Evolutionary conservation across 805 yeast species (phyloP).

Genomic region (Yamadazyma takamatsuzukensis): DNA sequence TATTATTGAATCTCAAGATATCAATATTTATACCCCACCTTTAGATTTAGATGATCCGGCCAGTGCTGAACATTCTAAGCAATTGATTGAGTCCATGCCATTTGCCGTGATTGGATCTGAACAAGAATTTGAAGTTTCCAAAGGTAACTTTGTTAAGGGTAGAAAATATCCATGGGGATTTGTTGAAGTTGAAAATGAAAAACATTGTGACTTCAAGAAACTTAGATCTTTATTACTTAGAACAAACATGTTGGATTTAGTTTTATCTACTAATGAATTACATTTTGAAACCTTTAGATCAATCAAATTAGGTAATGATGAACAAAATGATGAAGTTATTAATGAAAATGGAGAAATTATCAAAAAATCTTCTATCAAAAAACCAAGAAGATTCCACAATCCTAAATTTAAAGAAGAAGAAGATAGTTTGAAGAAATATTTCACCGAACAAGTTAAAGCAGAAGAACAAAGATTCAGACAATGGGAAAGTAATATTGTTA

Average conservation of each 20-base stretch:
- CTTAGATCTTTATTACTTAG: constrained; percentile 75
- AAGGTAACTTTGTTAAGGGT: constrained; percentile 68
- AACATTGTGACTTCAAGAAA: constrained; percentile 81
- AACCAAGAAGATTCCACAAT: constrained; percentile 60
- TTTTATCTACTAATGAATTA: constrained; percentile 72
- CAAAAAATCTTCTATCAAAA: constrained; percentile 31
- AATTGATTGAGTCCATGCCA: constrained; percentile 80
- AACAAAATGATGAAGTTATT: constrained; percentile 26
- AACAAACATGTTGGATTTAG: constrained; percentile 78
- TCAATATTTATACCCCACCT: constrained; percentile 81
- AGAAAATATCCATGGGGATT: constrained; percentile 90
- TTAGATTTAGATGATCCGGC: constrained; percentile 72
- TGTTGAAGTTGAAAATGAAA: constrained; percentile 83
- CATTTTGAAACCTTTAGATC: constrained; percentile 82
- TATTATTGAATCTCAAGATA: constrained; percentile 79
- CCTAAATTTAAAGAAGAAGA: constrained; percentile 97
- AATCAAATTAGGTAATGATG: constrained; percentile 52
- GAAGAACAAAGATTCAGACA: constrained; percentile 97
- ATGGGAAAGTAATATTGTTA: constrained; percentile 96
- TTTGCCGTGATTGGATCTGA: constrained; percentile 81
- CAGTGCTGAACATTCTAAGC: constrained; percentile 75
- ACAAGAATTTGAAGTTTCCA: constrained; percentile 58
- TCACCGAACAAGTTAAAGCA: constrained; percentile 92
- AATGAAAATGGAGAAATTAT: constrained; percentile 30
- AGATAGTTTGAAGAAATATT: constrained; percentile 86